Percentiles rank a stretch among this genome's conserved stretches.
These are phyloP conservation scores for Zymoseptoria crescenta DNA, from an alignment of 2,329 filamentous ascomycete genomes.

Conservation along the genomic window DNA sequence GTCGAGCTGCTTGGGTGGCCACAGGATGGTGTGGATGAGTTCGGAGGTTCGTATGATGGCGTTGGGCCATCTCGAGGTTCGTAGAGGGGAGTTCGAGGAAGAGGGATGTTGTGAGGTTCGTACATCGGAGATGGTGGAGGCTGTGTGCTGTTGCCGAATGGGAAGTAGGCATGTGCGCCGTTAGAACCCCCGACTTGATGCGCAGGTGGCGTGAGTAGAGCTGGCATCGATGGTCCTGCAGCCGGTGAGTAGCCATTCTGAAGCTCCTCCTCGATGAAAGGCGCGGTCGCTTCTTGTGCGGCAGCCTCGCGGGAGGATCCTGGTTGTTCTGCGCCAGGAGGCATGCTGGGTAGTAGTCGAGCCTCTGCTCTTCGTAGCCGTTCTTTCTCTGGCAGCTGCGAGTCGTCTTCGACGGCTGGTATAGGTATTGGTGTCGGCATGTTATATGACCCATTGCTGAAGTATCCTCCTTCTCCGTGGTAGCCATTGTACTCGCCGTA, in stretches of 20 bases:
- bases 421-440: slow-evolving; percentile 31
- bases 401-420: slow-evolving; percentile 53
- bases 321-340: slow-evolving; percentile 40
- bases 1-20: slow-evolving; percentile 2
- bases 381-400: slow-evolving; percentile 70
- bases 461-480: slow-evolving; percentile 10
- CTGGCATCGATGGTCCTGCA: slow-evolving; percentile 11
- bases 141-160: slow-evolving; percentile 3
- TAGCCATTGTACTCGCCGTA: slow-evolving; percentile 8
- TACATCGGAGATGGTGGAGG: slow-evolving; percentile 10
- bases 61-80: background rate
- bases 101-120: background rate
- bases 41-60: slow-evolving; percentile 4
- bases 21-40: background rate
- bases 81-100: slow-evolving; percentile 1
- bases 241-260: slow-evolving; percentile 2
- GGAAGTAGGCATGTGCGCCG: slow-evolving; percentile 1
- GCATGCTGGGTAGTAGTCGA: slow-evolving; percentile 72
- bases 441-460: slow-evolving; percentile 5
- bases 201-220: slow-evolving; percentile 16
- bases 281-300: slow-evolving; percentile 30
- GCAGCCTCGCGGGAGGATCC: slow-evolving; percentile 16
- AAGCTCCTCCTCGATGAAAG: slow-evolving; percentile 22
- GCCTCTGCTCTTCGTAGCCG: slow-evolving; percentile 69
- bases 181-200: slow-evolving; percentile 5